These are phyloP conservation scores for Basipetospora chlamydospora DNA, from an alignment of 2,329 filamentous ascomycete genomes.

Conservation along the genomic window DNA sequence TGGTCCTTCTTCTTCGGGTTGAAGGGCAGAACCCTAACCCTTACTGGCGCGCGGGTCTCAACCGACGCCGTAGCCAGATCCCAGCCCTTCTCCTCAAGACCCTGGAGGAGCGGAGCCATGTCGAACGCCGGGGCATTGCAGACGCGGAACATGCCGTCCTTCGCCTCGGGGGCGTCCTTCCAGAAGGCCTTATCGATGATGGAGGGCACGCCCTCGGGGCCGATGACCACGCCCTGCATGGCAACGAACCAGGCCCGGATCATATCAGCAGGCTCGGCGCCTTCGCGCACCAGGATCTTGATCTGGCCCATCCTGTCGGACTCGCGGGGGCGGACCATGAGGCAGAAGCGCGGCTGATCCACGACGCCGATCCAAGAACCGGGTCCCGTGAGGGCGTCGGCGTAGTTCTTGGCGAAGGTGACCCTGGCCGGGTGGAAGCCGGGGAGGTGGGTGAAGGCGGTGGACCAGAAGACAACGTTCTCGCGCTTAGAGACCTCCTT, in stretches of 20 bases:
- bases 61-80: constrained; percentile 19
- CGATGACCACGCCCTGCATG: too few species aligned
- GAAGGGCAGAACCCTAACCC: constrained; percentile 12
- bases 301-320: too few species aligned
- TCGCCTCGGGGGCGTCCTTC: too few species aligned
- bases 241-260: constrained; percentile 22
- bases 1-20: constrained; percentile 1
- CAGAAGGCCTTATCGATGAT: too few species aligned
- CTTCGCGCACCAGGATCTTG: constrained; percentile 21
- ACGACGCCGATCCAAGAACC: constrained; percentile 9
- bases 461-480: constrained; percentile 39
- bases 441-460: constrained; percentile 15
- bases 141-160: too few species aligned
- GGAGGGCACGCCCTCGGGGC: too few species aligned
- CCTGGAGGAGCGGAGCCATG: constrained; percentile 14
- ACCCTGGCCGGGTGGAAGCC: constrained; percentile 18
- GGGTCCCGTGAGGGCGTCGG: constrained; percentile 16
- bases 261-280: constrained; percentile 15
- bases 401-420: constrained; percentile 27
- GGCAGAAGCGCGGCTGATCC: constrained; percentile 5
- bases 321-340: constrained; percentile 6
- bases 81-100: constrained; percentile 19
- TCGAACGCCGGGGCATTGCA: background rate
- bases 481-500: constrained; percentile 50
- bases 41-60: constrained; percentile 21